phyloP scores from a whole-genome alignment of 208 protist species.

The Borovskyia barvae region DNA sequence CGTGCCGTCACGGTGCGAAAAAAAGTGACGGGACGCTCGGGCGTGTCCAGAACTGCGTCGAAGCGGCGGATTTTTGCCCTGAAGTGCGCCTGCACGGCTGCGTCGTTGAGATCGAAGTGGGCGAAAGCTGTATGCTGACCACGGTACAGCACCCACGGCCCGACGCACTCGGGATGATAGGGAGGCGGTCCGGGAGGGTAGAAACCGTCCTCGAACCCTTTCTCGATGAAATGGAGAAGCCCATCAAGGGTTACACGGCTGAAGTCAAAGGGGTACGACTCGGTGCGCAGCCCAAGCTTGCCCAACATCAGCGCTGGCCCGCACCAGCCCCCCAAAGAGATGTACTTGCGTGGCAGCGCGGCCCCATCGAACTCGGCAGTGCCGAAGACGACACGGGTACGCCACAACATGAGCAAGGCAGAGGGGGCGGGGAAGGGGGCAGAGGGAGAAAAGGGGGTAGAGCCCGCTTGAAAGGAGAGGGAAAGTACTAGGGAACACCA shows the following conservation, averaged over 20 bases:
- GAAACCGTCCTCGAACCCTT: slow-evolving; percentile 68
- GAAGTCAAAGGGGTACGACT: slow-evolving; percentile 81
- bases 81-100: slow-evolving; percentile 50
- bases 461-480: too few species aligned
- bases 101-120: slow-evolving; percentile 76
- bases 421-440: too few species aligned
- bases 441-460: too few species aligned
- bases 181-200: slow-evolving; percentile 61
- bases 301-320: slow-evolving; percentile 71
- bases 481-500: too few species aligned
- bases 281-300: slow-evolving; percentile 66
- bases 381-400: not conserved
- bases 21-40: slow-evolving; percentile 49
- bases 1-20: slow-evolving; percentile 71
- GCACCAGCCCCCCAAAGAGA: slow-evolving; percentile 80
- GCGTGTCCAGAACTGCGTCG: slow-evolving; percentile 33
- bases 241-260: slow-evolving; percentile 68
- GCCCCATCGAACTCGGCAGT: slow-evolving; percentile 26
- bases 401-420: not conserved
- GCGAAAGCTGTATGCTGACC: slow-evolving; percentile 78
- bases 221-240: slow-evolving; percentile 52
- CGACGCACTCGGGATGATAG: slow-evolving; percentile 75
- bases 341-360: slow-evolving; percentile 42
- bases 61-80: slow-evolving; percentile 53
- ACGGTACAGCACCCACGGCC: slow-evolving; percentile 73